Evolutionary conservation across 2,329 filamentous ascomycete species (phyloP).

Genomic region (Calonectria pseudoturangicola): DNA sequence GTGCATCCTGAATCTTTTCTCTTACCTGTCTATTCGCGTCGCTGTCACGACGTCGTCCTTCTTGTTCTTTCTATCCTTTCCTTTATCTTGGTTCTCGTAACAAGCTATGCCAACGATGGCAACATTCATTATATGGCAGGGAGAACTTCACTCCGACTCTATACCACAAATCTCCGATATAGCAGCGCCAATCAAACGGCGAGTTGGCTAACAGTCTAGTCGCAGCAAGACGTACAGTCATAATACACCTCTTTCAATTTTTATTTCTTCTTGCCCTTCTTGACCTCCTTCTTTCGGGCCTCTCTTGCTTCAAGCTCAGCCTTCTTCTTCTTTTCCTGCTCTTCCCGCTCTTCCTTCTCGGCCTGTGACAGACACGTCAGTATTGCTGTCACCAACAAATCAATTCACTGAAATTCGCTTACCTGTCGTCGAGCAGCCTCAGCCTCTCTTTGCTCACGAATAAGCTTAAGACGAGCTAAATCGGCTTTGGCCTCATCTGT

Average conservation of each 20-base stretch:
- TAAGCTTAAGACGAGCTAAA: conserved; percentile 86
- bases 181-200: conserved; percentile 12
- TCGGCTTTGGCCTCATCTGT: conserved; percentile 96
- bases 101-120: conserved; percentile 5
- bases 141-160: conserved; percentile 21
- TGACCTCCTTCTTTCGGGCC: conserved; percentile 72
- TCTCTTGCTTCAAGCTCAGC: conserved; percentile 73
- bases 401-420: conserved; percentile 50
- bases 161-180: conserved; percentile 17
- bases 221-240: conserved; percentile 26
- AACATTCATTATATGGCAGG: conserved; percentile 32
- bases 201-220: conserved; percentile 25
- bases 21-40: not conserved
- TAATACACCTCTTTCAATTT: conserved; percentile 1
- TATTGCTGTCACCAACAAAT: not conserved
- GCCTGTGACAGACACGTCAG: conserved; percentile 64
- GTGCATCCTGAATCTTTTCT: not conserved
- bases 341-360: conserved; percentile 75
- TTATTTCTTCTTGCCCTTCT: conserved; percentile 71
- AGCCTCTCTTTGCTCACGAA: conserved; percentile 89
- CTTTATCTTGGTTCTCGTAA: not conserved
- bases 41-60: not conserved
- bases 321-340: conserved; percentile 68
- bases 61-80: not conserved
- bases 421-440: conserved; percentile 89